Percentiles rank a stretch among this genome's conserved stretches.
Conservation (phyloP, 1,139 yeast species). For the Blastobotrys apis region DNA sequence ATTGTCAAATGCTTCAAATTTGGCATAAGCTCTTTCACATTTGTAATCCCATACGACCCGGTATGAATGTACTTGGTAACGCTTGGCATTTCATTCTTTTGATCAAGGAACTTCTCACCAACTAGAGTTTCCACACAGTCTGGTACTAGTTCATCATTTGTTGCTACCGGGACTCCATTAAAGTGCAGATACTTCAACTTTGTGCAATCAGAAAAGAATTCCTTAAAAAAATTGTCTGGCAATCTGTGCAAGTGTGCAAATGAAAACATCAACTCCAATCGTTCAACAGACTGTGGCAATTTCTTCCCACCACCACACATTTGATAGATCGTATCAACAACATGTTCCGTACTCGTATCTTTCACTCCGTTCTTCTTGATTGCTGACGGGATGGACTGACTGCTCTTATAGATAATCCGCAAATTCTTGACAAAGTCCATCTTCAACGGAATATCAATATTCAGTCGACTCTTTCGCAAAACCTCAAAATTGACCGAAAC, state of each 20-base stretch:
- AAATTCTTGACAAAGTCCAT: slow-evolving; percentile 6
- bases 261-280: slow-evolving; percentile 5
- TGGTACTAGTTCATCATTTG: slow-evolving; percentile 5
- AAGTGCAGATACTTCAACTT: not conserved
- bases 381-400: not conserved
- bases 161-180: not conserved
- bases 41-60: not conserved
- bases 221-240: not conserved
- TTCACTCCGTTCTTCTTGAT: not conserved
- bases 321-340: slow-evolving; percentile 1
- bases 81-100: too few species aligned
- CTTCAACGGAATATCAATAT: not conserved
- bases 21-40: not conserved
- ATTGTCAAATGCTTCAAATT: not conserved
- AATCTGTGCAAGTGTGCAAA: too few species aligned
- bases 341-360: not conserved
- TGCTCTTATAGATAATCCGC: slow-evolving; percentile 4
- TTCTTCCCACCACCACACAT: slow-evolving; percentile 8
- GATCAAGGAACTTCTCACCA: slow-evolving; percentile 7
- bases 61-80: not conserved
- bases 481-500: slow-evolving; percentile 7
- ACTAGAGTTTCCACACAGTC: not conserved
- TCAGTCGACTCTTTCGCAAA: slow-evolving; percentile 5
- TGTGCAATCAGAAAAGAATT: not conserved
- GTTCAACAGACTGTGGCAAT: not conserved